phyloP scores from a whole-genome alignment of 208 protist species.

The Naegleria fowleri region DNA sequence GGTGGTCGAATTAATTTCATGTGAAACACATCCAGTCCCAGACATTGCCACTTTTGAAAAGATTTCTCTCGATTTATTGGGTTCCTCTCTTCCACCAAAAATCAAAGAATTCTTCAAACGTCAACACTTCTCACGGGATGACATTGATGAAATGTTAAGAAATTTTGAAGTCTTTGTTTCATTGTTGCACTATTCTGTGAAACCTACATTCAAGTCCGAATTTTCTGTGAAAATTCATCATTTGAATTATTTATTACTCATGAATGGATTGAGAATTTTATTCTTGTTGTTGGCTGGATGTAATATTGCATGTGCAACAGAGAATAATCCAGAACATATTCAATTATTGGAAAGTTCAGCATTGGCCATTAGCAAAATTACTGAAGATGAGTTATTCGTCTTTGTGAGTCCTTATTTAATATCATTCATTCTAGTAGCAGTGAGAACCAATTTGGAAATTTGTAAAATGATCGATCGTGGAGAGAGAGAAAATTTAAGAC shows the following conservation, averaged over 20 bases:
- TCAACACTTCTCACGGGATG: not conserved
- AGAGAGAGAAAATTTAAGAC: constrained; percentile 3
- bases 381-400: not conserved
- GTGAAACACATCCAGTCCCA: not conserved
- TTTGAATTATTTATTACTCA: not conserved
- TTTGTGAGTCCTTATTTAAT: not conserved
- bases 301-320: not conserved
- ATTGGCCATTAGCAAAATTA: not conserved
- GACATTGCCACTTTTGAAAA: not conserved
- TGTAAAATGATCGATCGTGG: not conserved
- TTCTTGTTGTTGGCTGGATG: not conserved
- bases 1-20: not conserved
- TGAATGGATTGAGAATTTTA: not conserved
- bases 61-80: not conserved
- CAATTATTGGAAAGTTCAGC: not conserved
- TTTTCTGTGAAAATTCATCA: not conserved
- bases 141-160: not conserved
- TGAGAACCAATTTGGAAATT: not conserved
- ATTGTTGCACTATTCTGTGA: not conserved
- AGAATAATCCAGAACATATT: not conserved
- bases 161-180: not conserved
- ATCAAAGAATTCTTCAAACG: not conserved
- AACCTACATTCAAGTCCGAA: not conserved
- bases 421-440: not conserved
- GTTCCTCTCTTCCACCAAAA: not conserved